Conservation (phyloP, 1,139 yeast species). For the Arxiozyma heterogenica region DNA sequence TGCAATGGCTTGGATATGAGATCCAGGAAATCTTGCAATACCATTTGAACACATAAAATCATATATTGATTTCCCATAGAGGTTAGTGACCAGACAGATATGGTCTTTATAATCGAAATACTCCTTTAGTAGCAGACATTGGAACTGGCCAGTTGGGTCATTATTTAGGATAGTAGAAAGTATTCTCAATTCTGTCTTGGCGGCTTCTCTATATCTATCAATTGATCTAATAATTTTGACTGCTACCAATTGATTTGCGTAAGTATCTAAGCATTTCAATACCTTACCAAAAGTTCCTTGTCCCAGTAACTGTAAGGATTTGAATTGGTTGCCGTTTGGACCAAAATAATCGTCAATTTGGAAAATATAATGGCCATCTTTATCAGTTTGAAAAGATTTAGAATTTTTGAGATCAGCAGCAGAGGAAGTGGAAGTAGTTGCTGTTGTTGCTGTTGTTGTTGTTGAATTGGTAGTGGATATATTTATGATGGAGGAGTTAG, state of each 20-base stretch:
- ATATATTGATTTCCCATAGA: slow-evolving; percentile 74
- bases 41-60: slow-evolving; percentile 79
- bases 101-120: slow-evolving; percentile 92
- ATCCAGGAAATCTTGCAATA: slow-evolving; percentile 65
- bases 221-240: slow-evolving; percentile 80
- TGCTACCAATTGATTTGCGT: slow-evolving; percentile 60
- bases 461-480: too few relatives aligned
- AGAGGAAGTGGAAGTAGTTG: too few relatives aligned
- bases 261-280: slow-evolving; percentile 55
- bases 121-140: slow-evolving; percentile 45
- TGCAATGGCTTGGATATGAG: slow-evolving; percentile 81
- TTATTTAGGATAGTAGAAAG: slow-evolving; percentile 65
- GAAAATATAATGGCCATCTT: slow-evolving; percentile 76
- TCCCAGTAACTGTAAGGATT: slow-evolving; percentile 64
- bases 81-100: slow-evolving; percentile 85
- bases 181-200: slow-evolving; percentile 70
- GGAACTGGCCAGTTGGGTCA: slow-evolving; percentile 35
- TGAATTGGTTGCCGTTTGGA: slow-evolving; percentile 53
- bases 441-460: too few relatives aligned
- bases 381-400: slow-evolving; percentile 38
- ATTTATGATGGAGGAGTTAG: not conserved
- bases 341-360: slow-evolving; percentile 46
- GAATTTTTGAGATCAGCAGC: not conserved
- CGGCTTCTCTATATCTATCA: slow-evolving; percentile 76
- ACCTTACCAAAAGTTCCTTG: slow-evolving; percentile 99